Percentiles rank a stretch among this genome's conserved stretches.
Conservation (phyloP, 73 alveolate species). For the Uronychia binucleata region DNA sequence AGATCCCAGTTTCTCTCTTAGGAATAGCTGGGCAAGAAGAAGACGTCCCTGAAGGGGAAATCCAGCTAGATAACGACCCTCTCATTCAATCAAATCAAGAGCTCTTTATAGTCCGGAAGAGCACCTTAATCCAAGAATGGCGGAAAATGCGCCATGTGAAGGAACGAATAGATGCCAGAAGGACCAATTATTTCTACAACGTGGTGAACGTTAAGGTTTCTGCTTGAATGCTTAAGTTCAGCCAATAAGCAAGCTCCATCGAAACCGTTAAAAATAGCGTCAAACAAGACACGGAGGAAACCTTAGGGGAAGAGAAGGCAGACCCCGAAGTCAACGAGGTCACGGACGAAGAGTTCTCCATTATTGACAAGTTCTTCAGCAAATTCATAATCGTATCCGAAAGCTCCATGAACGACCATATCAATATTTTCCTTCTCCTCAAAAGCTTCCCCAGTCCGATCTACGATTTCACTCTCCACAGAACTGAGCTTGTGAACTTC, state of each 20-base stretch:
- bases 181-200: not conserved
- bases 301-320: not conserved
- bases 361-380: conserved; percentile 38
- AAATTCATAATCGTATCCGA: conserved; percentile 57
- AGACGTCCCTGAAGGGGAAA: conserved; percentile 12
- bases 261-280: not conserved
- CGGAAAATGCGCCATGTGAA: not conserved
- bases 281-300: not conserved
- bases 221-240: not conserved
- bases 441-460: conserved; percentile 51
- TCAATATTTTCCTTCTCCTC: conserved; percentile 35
- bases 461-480: conserved; percentile 6
- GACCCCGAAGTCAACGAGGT: not conserved
- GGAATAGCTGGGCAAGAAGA: not conserved
- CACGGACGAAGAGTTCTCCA: conserved; percentile 10
- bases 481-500: conserved; percentile 36
- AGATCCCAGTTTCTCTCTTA: too few species aligned
- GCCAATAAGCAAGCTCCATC: not conserved
- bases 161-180: not conserved
- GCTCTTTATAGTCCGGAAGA: not conserved
- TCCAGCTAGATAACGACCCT: not conserved
- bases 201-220: not conserved
- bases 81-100: not conserved
- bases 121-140: conserved; percentile 1
- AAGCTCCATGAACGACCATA: conserved; percentile 37